A percentile compares a stretch with the other conserved stretches of the same genome.
phyloP scores from a whole-genome alignment of 1,284 basidiomycete species.

The Puccinia hordei region DNA sequence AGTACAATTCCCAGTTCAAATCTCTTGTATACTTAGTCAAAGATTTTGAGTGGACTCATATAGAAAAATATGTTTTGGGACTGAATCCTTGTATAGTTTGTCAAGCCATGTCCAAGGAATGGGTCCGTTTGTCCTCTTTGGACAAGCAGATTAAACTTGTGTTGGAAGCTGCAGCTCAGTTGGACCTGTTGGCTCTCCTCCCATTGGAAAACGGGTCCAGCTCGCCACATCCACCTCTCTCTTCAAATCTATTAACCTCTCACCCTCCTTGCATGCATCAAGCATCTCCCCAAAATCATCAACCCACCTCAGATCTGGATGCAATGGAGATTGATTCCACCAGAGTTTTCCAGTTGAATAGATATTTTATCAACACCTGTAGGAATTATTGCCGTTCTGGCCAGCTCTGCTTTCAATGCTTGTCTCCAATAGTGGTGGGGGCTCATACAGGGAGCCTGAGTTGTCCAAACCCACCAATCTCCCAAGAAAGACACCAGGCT shows the following conservation, averaged over 20 bases:
- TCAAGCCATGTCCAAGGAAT: not conserved
- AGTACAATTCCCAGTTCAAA: slow-evolving; percentile 7
- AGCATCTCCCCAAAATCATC: not conserved
- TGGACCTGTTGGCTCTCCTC: not conserved
- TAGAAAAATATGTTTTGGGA: not conserved
- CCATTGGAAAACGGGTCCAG: not conserved
- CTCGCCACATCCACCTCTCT: not conserved
- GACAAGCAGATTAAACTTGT: not conserved
- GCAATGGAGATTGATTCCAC: slow-evolving; percentile 11
- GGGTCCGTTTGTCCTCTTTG: not conserved
- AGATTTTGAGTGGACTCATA: not conserved
- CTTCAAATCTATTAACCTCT: too few relatives aligned
- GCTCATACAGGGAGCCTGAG: not conserved
- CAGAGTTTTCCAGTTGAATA: too few relatives aligned
- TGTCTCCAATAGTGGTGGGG: not conserved
- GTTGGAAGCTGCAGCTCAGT: not conserved
- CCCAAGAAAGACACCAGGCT: not conserved
- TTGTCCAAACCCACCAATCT: not conserved
- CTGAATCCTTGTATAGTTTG: slow-evolving; percentile 5
- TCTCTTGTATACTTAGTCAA: slow-evolving; percentile 28
- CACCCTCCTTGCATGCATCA: too few relatives aligned
- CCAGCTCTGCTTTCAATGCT: not conserved
- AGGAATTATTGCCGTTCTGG: not conserved
- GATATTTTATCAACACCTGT: not conserved
- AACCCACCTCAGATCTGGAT: not conserved